Base-by-base conservation (phyloP, 2,329 filamentous ascomycete species). In the Byssothecium circinans region DNA sequence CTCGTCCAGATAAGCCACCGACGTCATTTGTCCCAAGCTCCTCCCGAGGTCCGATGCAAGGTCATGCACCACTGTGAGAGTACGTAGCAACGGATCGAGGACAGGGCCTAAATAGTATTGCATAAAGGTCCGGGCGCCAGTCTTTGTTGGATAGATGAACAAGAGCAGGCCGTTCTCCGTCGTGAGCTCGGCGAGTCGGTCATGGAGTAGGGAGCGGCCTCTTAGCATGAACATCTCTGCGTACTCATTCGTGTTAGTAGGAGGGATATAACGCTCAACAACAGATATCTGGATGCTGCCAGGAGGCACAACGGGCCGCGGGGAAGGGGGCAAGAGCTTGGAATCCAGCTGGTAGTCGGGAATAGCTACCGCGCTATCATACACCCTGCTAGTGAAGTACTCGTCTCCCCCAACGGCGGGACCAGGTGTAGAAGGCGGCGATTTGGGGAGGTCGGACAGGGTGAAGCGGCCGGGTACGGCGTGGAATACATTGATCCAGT, bases 261-360 rank as follows among this genome's bases (percentile, higher is more conserved):
- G 83, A 15, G 83, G 83, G n/a, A 86, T 81, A 63, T 84, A 86
- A 30, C 83, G 79, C 67, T 86, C 83, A 3, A 86, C 75, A 11
- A 85, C 74, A 2, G 82, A 81, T 33, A 85, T 71, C 45, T 85
- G 77, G 51, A 85, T 80, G 41, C 78, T 82, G 15, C 76, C 77
- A 0, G 82, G 83, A 5, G 81, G 79, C 1, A 84, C 82, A 35
- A 84, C 76, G 2, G 81, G 81, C 45, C 77, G 73, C 10, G 81
- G 81, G 11, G 76, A 78, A 35, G 78, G 74, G 8, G 78, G 74
- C 3, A 78, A 65, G 15, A 77, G 73, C 37, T 73, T 74, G 5
- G 75, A 74, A 51, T 80, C 77, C 51, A 80, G 75, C 54, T 82
- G 78, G 62, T 83, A 83, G 36, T 81, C 78, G 4, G 78, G 75